Base-by-base conservation (phyloP, 805 yeast genomes). In the Hanseniaspora vineae region DNA sequence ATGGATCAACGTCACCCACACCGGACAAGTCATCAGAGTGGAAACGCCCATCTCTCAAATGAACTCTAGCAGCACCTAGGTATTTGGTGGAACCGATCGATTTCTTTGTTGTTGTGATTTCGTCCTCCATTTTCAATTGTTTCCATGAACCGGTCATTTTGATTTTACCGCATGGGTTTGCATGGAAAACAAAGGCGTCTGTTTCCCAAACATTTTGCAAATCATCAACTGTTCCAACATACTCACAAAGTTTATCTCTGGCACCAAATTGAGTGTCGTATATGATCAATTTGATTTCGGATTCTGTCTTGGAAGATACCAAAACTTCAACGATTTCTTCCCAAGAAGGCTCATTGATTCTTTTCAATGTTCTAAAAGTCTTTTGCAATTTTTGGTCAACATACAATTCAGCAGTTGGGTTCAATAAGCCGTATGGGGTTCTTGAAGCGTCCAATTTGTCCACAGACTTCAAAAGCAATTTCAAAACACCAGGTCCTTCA, bases 1-100 rank as follows among this genome's bases (percentile, higher is more conserved):
- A 84, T 4, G 94, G 92, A 62, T 84, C 89, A 55, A 83, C 78
- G 49, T 73, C 76, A 48, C 92, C 90, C 45, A 82, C 73, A 14
- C 79, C 72, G 54, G 81, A 84, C 54, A 82, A 64, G 54, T 78
- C 61, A 68, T 52, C 51, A 54, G 72, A 67, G 54, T 80, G 64
- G 39, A 76, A 74, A 11, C 59, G 59, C 15, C 80, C 82, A 33
- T 69, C 65, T 50, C 78, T 71, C 44, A 84, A 55, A 55, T 77
- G 78, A 37, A 84, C 56, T 66, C 81, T 75, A 29, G 79, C 59
- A 39, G 78, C 78, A 54, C 90, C 95, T 51, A 84, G 68, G 39
- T 90, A 78, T 13, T 83, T 33, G 12, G 40, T 35, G n/a, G 43
- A 44, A 18, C 47, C 50, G 35, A 48, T 42, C 15, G 46, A 2